A percentile compares a stretch with the other conserved stretches of the same genome.
These are phyloP conservation scores for Arabis alpina DNA, from an alignment of 345 rosid genomes.

Conservation along the genomic window DNA sequence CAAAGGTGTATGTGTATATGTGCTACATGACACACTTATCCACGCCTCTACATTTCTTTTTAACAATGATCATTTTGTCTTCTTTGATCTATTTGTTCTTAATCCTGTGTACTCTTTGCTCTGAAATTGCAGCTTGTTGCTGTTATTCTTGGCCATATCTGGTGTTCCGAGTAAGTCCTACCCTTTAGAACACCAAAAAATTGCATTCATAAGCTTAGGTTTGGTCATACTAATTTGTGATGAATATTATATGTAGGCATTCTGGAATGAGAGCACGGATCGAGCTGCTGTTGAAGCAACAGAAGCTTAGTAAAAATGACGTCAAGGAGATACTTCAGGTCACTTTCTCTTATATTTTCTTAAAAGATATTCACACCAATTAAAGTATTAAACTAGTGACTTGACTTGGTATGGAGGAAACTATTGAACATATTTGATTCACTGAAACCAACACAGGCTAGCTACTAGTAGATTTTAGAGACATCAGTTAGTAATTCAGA, in stretches of 20 bases:
- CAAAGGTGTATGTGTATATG: background rate
- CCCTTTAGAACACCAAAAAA: background rate
- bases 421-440: background rate
- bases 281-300: constrained; percentile 89
- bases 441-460: constrained; percentile 8
- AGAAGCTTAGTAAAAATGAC: constrained; percentile 75
- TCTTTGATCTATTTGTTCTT: background rate
- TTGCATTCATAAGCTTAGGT: background rate
- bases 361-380: background rate
- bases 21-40: constrained; percentile 10
- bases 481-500: background rate
- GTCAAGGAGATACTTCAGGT: constrained; percentile 89
- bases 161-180: constrained; percentile 93
- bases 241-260: constrained; percentile 52
- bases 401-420: background rate
- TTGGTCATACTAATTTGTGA: constrained; percentile 20
- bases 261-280: constrained; percentile 77
- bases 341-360: constrained; percentile 1
- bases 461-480: background rate
- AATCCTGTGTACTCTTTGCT: constrained; percentile 3
- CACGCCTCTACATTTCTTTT: background rate
- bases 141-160: constrained; percentile 85
- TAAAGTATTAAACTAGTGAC: background rate
- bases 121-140: constrained; percentile 75
- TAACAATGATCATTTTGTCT: background rate